A percentile compares a stretch with the other conserved stretches of the same genome.
These are phyloP conservation scores for Neurospora africana DNA, from an alignment of 495 filamentous ascomycete genomes.

Conservation along the genomic window DNA sequence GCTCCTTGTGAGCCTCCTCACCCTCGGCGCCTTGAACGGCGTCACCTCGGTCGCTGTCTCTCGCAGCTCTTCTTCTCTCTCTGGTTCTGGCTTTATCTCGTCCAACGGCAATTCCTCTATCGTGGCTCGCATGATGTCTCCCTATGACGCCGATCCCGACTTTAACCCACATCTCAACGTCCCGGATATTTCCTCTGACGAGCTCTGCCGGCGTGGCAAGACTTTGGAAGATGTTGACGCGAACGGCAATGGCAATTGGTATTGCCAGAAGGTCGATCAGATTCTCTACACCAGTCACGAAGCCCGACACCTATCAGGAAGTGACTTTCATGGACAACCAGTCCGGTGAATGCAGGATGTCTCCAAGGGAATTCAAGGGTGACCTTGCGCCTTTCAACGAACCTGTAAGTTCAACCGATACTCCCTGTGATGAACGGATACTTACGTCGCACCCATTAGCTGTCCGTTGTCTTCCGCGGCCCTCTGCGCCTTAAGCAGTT, in stretches of 20 bases:
- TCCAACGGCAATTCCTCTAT: not conserved
- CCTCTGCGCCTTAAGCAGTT: constrained; percentile 51
- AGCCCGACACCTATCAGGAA: constrained; percentile 45
- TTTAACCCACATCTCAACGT: not conserved
- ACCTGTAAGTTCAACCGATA: constrained; percentile 41
- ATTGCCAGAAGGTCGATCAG: constrained; percentile 46
- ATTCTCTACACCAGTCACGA: constrained; percentile 53
- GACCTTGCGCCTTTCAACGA: constrained; percentile 54
- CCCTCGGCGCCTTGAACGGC: not conserved
- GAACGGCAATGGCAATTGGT: constrained; percentile 30
- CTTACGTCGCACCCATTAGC: constrained; percentile 26
- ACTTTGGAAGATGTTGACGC: too few relatives aligned
- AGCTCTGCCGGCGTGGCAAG: constrained; percentile 18
- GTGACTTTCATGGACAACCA: constrained; percentile 46
- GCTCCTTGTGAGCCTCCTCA: not conserved
- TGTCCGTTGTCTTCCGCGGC: constrained; percentile 61
- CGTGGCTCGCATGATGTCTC: not conserved
- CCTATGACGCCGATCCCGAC: not conserved
- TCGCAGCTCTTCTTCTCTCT: not conserved
- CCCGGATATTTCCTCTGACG: not conserved
- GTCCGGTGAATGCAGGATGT: constrained; percentile 38
- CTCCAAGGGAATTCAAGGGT: constrained; percentile 41
- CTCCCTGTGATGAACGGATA: too few relatives aligned
- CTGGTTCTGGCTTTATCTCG: not conserved
- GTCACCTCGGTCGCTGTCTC: not conserved